A percentile compares a stretch with the other conserved stretches of the same genome.
Evolutionary conservation across 305 asterid species (phyloP).

Genomic region (Fraxinus angustifolia): DNA sequence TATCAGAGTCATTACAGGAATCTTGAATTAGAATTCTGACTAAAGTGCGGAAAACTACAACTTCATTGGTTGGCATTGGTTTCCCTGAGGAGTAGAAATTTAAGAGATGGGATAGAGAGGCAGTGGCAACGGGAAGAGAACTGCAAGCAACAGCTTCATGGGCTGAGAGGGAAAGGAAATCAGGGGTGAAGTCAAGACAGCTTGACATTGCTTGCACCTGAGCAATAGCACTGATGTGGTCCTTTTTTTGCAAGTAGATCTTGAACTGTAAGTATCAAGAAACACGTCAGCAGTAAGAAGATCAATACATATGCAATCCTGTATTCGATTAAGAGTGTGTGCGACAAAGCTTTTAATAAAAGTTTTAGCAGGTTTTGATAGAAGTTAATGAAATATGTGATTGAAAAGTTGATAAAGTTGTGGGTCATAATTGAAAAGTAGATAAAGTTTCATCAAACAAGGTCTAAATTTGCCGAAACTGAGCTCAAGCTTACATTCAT

Average conservation of each 20-base stretch:
- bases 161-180: slow-evolving; percentile 83
- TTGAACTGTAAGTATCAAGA: slow-evolving; percentile 62
- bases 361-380: neutral
- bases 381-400: neutral
- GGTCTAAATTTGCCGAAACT: slow-evolving; percentile 1
- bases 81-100: slow-evolving; percentile 60
- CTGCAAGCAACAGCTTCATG: slow-evolving; percentile 85
- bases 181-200: slow-evolving; percentile 87
- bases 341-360: neutral
- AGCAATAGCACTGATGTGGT: slow-evolving; percentile 52
- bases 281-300: slow-evolving; percentile 23
- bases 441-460: neutral
- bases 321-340: neutral
- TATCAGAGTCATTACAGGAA: slow-evolving; percentile 45
- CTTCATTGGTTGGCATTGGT: slow-evolving; percentile 70
- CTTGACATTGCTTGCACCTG: slow-evolving; percentile 90
- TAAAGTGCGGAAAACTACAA: slow-evolving; percentile 72
- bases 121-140: slow-evolving; percentile 66
- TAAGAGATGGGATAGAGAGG: slow-evolving; percentile 71
- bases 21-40: slow-evolving; percentile 64
- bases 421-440: neutral
- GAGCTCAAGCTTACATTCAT: slow-evolving; percentile 12
- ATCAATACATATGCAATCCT: slow-evolving; percentile 11
- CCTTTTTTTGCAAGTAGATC: slow-evolving; percentile 73
- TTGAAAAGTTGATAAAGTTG: neutral